Percentiles rank a stretch among this genome's conserved stretches.
These are phyloP conservation scores for Ensete glaucum DNA, from an alignment of 176 grass and related monocot species.

Conservation along the genomic window DNA sequence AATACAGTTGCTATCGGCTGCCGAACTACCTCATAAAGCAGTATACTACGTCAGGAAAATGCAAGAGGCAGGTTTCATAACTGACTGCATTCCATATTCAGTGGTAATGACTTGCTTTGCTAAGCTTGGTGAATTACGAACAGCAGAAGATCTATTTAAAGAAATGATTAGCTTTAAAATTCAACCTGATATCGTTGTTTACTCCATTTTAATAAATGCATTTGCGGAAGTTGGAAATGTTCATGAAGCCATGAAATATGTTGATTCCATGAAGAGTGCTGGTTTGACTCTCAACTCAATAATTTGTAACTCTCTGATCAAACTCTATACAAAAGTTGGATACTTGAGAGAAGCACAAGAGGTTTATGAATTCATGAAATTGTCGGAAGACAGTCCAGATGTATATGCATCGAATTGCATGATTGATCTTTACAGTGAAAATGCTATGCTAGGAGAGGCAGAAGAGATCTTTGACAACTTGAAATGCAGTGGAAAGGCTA, in stretches of 20 bases:
- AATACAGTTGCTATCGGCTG: constrained; percentile 50
- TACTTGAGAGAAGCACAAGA: constrained; percentile 62
- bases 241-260: constrained; percentile 59
- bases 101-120: constrained; percentile 55
- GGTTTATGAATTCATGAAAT: constrained; percentile 56
- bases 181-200: constrained; percentile 52
- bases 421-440: constrained; percentile 73
- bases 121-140: constrained; percentile 41
- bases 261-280: constrained; percentile 64
- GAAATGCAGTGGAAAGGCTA: constrained; percentile 45
- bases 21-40: constrained; percentile 50
- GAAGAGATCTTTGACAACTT: constrained; percentile 61
- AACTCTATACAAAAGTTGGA: constrained; percentile 69
- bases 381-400: constrained; percentile 40
- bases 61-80: constrained; percentile 39
- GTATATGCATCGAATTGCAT: constrained; percentile 87
- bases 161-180: constrained; percentile 61
- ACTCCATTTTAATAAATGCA: constrained; percentile 74
- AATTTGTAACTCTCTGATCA: constrained; percentile 73
- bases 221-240: constrained; percentile 69
- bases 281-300: constrained; percentile 45
- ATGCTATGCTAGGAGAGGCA: constrained; percentile 78
- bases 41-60: constrained; percentile 72
- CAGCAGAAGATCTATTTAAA: constrained; percentile 54
- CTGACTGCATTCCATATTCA: constrained; percentile 57